phyloP scores from a whole-genome alignment of 108 stramenopile species.

The Pseudonitzschia multistriata region DNA sequence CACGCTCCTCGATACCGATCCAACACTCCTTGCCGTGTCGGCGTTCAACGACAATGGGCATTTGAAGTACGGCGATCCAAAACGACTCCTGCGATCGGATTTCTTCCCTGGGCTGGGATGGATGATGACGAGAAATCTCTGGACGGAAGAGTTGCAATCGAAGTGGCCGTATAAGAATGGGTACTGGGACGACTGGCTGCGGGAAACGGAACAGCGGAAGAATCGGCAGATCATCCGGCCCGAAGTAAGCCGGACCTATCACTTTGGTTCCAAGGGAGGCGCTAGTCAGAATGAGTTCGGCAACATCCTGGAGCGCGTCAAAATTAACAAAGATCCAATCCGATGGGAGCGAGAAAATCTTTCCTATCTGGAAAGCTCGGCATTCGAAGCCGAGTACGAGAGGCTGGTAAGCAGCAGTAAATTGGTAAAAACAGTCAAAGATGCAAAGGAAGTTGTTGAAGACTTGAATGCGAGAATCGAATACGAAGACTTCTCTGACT shows the following conservation, averaged over 20 bases:
- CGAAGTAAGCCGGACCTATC: conserved; percentile 83
- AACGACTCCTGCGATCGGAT: conserved; percentile 74
- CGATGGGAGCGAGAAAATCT: conserved; percentile 68
- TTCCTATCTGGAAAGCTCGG: conserved; percentile 48
- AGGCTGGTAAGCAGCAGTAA: conserved; percentile 41
- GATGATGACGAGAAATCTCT: conserved; percentile 85
- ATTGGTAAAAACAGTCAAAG: conserved; percentile 33
- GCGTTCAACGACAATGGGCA: conserved; percentile 95
- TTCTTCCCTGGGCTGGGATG: conserved; percentile 96
- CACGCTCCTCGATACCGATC: conserved; percentile 72
- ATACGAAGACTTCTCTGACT: conserved; percentile 49
- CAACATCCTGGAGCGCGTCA: conserved; percentile 43
- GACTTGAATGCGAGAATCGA: conserved; percentile 46
- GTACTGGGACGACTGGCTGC: conserved; percentile 97
- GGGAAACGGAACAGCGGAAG: conserved; percentile 79
- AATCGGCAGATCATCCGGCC: conserved; percentile 83
- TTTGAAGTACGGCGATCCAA: conserved; percentile 24
- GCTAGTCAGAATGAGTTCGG: conserved; percentile 60
- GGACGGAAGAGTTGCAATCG: conserved; percentile 66
- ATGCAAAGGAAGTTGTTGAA: conserved; percentile 40
- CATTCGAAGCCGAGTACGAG: conserved; percentile 50
- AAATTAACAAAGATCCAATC: conserved; percentile 55
- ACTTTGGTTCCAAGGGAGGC: conserved; percentile 75
- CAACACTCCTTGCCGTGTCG: conserved; percentile 78
- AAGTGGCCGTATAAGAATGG: conserved; percentile 46